Percentiles rank a stretch among this genome's conserved stretches.
These are phyloP conservation scores for Colletotrichum siamense DNA, from an alignment of 2,329 filamentous ascomycete genomes.

Conservation along the genomic window DNA sequence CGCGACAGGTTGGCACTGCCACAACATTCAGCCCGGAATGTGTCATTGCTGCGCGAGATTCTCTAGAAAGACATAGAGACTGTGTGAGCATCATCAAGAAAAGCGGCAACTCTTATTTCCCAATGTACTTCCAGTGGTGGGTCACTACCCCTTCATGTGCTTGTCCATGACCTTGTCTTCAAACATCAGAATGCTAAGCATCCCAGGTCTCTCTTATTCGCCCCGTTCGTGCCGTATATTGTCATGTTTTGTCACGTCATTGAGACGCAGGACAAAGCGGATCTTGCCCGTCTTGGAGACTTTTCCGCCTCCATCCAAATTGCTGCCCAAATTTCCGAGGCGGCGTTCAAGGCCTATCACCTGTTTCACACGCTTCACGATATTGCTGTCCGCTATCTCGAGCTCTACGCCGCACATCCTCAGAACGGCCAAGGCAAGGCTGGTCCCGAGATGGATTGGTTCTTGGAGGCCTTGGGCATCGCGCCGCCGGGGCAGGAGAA, in stretches of 20 bases:
- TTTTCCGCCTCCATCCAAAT: conserved; percentile 59
- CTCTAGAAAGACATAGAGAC: conserved; percentile 43
- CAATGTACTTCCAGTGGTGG: conserved; percentile 47
- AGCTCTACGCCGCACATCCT: conserved; percentile 45
- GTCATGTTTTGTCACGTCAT: conserved; percentile 57
- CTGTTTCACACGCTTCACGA: conserved; percentile 64
- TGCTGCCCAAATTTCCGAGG: conserved; percentile 48
- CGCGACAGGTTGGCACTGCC: conserved; percentile 27
- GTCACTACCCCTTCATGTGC: not conserved
- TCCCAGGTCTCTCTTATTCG: conserved; percentile 49
- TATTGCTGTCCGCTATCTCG: conserved; percentile 63
- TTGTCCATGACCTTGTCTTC: no score
- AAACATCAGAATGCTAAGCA: not conserved
- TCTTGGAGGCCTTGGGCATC: conserved; percentile 58
- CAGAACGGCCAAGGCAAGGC: conserved; percentile 31
- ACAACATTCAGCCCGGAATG: conserved; percentile 47
- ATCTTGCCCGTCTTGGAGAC: conserved; percentile 51
- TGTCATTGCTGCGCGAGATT: conserved; percentile 41
- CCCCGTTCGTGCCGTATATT: conserved; percentile 59
- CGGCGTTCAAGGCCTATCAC: conserved; percentile 59
- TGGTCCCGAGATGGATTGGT: conserved; percentile 51
- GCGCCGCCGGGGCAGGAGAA: conserved; percentile 4
- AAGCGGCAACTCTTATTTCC: conserved; percentile 26
- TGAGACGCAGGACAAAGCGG: conserved; percentile 46
- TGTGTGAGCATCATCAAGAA: conserved; percentile 42